phyloP scores from a whole-genome alignment of 2,329 filamentous ascomycete genomes.

The Magnaporthales sp. region DNA sequence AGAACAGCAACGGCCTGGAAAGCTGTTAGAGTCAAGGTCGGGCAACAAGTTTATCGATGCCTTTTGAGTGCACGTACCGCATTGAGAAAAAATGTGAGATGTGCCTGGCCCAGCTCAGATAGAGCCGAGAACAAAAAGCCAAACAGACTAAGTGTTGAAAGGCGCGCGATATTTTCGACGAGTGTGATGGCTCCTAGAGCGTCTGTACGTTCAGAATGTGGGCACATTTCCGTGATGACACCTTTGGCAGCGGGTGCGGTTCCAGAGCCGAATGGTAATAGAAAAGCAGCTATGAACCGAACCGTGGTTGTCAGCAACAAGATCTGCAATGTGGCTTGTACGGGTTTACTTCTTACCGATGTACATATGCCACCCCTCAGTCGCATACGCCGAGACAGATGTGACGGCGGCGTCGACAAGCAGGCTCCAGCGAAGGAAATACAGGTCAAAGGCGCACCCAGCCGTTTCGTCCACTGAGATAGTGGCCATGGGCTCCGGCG shows the following conservation, averaged over 20 bases:
- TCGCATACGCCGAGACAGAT: conserved; percentile 52
- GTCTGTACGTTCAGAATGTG: conserved; percentile 51
- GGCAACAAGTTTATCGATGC: not conserved
- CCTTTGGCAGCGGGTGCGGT: conserved; percentile 63
- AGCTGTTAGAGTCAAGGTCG: not conserved
- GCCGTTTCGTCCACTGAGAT: conserved; percentile 29
- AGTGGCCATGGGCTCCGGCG: conserved; percentile 33
- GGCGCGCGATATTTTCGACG: conserved; percentile 58
- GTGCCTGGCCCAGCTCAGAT: conserved; percentile 47
- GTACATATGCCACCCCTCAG: conserved; percentile 59
- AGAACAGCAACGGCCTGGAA: conserved; percentile 42
- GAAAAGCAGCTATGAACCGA: conserved; percentile 37
- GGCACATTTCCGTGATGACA: conserved; percentile 64
- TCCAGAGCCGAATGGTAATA: conserved; percentile 61
- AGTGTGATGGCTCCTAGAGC: conserved; percentile 61
- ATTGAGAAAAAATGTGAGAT: conserved; percentile 60
- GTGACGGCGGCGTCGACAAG: conserved; percentile 58
- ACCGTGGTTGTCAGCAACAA: not conserved
- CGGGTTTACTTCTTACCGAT: conserved; percentile 29
- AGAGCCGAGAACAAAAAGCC: conserved; percentile 58
- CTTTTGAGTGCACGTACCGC: conserved; percentile 33
- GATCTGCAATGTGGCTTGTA: conserved; percentile 8
- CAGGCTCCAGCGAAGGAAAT: conserved; percentile 58
- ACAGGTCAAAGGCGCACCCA: conserved; percentile 54
- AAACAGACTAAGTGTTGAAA: conserved; percentile 57